phyloP scores from a whole-genome alignment of 192 early-diverging fungal species.

The Cetraspora pellucida region DNA sequence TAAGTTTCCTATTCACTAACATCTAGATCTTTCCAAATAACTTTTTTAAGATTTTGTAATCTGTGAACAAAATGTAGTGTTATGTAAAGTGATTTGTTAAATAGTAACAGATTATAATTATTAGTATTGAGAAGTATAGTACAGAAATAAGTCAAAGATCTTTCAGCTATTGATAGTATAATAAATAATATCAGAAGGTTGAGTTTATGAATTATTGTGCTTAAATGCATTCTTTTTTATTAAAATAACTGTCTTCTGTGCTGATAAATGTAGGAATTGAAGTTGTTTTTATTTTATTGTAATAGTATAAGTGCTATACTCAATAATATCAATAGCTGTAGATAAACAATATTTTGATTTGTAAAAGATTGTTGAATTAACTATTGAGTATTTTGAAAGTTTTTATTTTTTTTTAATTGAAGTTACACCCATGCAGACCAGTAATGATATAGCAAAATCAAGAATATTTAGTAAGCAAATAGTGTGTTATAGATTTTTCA shows the following conservation, averaged over 20 bases:
- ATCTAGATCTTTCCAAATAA: not conserved
- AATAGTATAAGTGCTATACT: not conserved
- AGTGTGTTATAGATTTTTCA: conserved; percentile 10
- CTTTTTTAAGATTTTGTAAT: not conserved
- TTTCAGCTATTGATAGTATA: not conserved
- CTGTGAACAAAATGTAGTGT: conserved; percentile 13
- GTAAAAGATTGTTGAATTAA: not conserved
- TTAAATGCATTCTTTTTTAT: not conserved
- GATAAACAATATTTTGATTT: not conserved
- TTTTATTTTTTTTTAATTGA: conserved; percentile 1
- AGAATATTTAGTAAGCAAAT: not conserved
- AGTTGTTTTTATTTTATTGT: not conserved
- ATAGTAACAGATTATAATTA: too few species aligned
- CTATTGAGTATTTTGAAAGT: not conserved
- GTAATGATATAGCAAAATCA: not conserved
- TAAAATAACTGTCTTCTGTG: not conserved
- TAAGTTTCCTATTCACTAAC: not conserved
- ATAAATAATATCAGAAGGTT: not conserved
- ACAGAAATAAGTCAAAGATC: not conserved
- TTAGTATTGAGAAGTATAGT: not conserved
- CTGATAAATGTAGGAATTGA: not conserved
- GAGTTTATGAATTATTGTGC: not conserved
- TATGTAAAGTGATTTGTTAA: not conserved
- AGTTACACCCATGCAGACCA: not conserved
- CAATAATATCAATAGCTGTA: not conserved